Conservation (phyloP, 2,329 filamentous ascomycete genomes). For the Aspergillus persii region DNA sequence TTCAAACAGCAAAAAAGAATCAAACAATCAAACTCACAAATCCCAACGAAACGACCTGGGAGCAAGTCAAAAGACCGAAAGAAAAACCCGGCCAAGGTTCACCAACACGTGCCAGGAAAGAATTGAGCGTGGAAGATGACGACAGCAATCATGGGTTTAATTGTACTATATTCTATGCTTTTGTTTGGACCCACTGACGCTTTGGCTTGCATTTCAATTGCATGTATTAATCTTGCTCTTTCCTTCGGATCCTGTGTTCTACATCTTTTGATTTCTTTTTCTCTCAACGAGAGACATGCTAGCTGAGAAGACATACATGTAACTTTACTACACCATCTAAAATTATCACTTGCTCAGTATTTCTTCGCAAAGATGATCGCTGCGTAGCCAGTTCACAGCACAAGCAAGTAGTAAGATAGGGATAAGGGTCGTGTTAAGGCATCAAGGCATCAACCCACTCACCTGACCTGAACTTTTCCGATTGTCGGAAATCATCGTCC, state of each 20-base stretch:
- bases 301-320: background rate
- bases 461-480: background rate
- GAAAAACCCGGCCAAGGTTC: background rate
- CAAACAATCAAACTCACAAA: no score
- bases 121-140: background rate
- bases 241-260: background rate
- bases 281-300: background rate
- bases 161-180: background rate
- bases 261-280: background rate
- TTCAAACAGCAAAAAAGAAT: background rate
- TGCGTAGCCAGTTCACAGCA: no score
- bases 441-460: background rate
- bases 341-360: no score
- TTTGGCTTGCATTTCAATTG: background rate
- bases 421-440: background rate
- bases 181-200: background rate
- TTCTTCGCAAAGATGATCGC: no score
- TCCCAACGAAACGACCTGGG: no score
- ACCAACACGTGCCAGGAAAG: background rate
- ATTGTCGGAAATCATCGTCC: no score
- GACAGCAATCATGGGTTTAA: background rate
- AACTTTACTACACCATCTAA: background rate
- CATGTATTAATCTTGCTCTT: background rate
- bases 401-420: no score
- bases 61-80: background rate